Conservation (phyloP, 2,329 filamentous ascomycete species). For the Tolypocladium nubicola region DNA sequence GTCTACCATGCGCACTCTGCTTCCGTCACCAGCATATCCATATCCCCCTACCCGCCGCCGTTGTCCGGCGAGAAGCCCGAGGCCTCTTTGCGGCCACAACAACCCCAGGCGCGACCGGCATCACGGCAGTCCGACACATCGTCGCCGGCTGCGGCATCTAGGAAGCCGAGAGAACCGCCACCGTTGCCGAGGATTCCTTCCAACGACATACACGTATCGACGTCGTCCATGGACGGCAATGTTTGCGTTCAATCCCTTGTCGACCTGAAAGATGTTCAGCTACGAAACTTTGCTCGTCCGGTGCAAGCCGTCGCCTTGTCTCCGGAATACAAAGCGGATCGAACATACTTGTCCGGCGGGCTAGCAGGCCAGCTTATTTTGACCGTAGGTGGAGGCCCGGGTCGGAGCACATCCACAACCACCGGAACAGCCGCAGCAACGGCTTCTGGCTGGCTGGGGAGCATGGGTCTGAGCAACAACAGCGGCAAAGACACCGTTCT, state of each 20-base stretch:
- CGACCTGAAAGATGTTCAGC: constrained; percentile 78
- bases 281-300: constrained; percentile 88
- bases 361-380: constrained; percentile 79
- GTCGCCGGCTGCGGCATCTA: constrained; percentile 40
- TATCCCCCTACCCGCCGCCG: constrained; percentile 70
- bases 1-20: constrained; percentile 90
- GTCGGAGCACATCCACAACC: constrained; percentile 79
- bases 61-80: constrained; percentile 35
- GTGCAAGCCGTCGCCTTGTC: constrained; percentile 90
- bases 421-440: constrained; percentile 72
- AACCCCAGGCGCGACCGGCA: constrained; percentile 18
- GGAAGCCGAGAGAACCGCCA: constrained; percentile 38
- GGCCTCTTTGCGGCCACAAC: constrained; percentile 24
- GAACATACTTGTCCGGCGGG: constrained; percentile 83
- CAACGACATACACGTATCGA: constrained; percentile 88
- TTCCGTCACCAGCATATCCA: constrained; percentile 79
- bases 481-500: constrained; percentile 77
- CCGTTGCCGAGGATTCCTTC: constrained; percentile 64
- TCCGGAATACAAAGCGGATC: constrained; percentile 84
- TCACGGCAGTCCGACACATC: constrained; percentile 26
- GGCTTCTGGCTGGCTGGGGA: constrained; percentile 84
- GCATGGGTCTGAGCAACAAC: constrained; percentile 69
- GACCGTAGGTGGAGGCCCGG: constrained; percentile 69
- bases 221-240: constrained; percentile 90
- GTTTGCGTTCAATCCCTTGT: constrained; percentile 83